Percentiles rank a stretch among this genome's conserved stretches.
These are phyloP conservation scores for Sambucus nigra DNA, from an alignment of 129 eudicot species.

Conservation along the genomic window DNA sequence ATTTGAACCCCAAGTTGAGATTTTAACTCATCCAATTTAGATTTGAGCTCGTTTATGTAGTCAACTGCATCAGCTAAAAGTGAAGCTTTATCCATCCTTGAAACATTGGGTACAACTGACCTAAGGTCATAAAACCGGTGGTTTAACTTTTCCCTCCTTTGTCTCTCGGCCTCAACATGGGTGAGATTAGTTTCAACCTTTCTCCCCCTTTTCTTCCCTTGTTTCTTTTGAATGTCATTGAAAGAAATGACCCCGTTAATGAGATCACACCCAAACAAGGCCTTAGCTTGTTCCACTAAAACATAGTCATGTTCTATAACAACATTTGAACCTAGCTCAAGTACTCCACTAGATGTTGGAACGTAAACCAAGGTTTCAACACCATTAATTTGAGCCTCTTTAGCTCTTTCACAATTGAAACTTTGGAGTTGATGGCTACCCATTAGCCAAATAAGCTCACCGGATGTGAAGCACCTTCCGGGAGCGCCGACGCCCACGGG, in stretches of 20 bases:
- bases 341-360: constrained; percentile 46
- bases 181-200: constrained; percentile 1
- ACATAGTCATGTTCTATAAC: constrained; percentile 33
- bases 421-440: constrained; percentile 33
- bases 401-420: constrained; percentile 46
- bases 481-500: constrained; percentile 39
- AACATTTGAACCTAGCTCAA: constrained; percentile 55
- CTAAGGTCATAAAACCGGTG: constrained; percentile 63
- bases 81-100: constrained; percentile 73
- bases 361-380: constrained; percentile 52
- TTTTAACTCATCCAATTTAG: constrained; percentile 38
- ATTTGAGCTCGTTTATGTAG: constrained; percentile 53
- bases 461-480: constrained; percentile 36
- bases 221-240: no score
- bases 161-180: constrained; percentile 82
- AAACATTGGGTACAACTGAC: constrained; percentile 64
- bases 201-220: not conserved
- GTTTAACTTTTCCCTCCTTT: constrained; percentile 68
- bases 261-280: constrained; percentile 27
- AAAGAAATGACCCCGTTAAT: not conserved
- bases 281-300: constrained; percentile 31
- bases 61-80: constrained; percentile 54
- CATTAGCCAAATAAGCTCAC: constrained; percentile 39
- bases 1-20: constrained; percentile 6
- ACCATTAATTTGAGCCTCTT: constrained; percentile 65